These are phyloP conservation scores for Lathyrus oleraceus DNA, from an alignment of 306 rosid genomes.

Conservation along the genomic window DNA sequence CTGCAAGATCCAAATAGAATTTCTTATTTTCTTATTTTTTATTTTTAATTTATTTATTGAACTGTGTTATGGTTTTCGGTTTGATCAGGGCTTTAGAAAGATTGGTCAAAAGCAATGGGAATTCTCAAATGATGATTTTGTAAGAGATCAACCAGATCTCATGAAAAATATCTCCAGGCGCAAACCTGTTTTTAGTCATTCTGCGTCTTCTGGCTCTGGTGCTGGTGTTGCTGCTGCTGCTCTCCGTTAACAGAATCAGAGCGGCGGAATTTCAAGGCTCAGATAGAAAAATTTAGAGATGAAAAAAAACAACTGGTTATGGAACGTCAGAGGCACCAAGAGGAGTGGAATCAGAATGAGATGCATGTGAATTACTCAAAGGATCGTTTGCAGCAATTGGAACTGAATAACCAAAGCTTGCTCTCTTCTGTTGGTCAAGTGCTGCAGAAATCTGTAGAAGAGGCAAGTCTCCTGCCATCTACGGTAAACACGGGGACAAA, in stretches of 20 bases:
- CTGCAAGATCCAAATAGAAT: not conserved
- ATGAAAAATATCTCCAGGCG: constrained; percentile 79
- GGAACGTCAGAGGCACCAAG: constrained; percentile 54
- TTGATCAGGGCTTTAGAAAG: constrained; percentile 78
- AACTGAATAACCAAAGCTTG: constrained; percentile 53
- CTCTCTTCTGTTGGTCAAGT: constrained; percentile 50
- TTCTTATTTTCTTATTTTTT: not conserved
- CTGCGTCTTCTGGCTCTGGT: constrained; percentile 13
- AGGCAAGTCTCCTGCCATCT: constrained; percentile 45
- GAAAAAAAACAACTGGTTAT: constrained; percentile 53
- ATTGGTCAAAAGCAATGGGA: constrained; percentile 87
- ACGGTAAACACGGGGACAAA: constrained; percentile 55
- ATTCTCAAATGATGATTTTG: constrained; percentile 75
- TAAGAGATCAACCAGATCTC: constrained; percentile 72
- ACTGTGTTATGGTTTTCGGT: constrained; percentile 21
- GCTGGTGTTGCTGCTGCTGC: constrained; percentile 26
- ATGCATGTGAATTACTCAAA: constrained; percentile 40
- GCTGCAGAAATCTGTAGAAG: constrained; percentile 56
- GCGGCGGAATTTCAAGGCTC: constrained; percentile 48
- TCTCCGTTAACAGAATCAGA: constrained; percentile 56
- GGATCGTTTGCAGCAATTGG: constrained; percentile 53
- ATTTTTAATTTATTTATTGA: constrained; percentile 24
- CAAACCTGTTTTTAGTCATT: constrained; percentile 90
- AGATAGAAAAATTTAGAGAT: constrained; percentile 55
- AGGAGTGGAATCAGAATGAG: constrained; percentile 49